phyloP scores from a whole-genome alignment of 768 basidiomycete genomes.

The Naganishia randhawae region DNA sequence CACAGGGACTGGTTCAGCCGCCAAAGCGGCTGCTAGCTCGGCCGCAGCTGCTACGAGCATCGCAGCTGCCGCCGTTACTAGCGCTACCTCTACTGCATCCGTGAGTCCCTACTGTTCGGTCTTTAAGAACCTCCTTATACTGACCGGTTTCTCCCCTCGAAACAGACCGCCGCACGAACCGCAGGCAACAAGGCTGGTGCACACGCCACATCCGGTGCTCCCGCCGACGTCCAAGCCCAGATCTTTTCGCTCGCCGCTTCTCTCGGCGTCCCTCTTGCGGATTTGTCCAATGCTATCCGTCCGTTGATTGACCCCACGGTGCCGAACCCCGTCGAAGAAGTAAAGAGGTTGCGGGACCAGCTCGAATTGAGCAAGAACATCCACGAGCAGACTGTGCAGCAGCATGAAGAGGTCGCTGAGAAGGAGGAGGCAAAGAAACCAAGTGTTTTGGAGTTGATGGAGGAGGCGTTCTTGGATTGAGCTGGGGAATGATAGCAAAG shows the following conservation, averaged over 20 bases:
- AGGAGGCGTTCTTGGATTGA: conserved; percentile 48
- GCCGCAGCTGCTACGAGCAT: conserved; percentile 21
- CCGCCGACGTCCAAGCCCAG: conserved; percentile 42
- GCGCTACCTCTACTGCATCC: conserved; percentile 22
- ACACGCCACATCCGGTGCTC: conserved; percentile 8
- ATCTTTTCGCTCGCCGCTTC: conserved; percentile 43
- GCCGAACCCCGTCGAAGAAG: conserved; percentile 45
- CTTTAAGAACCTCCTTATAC: background rate
- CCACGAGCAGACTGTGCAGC: conserved; percentile 33
- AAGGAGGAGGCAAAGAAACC: conserved; percentile 62
- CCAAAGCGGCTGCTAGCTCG: conserved; percentile 28
- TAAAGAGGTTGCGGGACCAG: conserved; percentile 35
- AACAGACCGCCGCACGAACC: conserved; percentile 20
- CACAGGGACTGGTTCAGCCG: conserved; percentile 36
- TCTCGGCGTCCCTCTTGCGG: conserved; percentile 47
- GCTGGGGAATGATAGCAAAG: background rate
- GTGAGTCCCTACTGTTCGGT: background rate
- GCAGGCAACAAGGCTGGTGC: conserved; percentile 7
- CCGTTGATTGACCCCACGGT: conserved; percentile 48
- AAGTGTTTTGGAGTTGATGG: conserved; percentile 40
- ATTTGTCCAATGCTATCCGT: conserved; percentile 46
- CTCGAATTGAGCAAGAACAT: conserved; percentile 35
- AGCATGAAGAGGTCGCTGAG: conserved; percentile 55
- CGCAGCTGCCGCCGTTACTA: conserved; percentile 24
- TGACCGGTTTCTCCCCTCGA: background rate